Percentiles rank a stretch among this genome's conserved stretches.
Conservation (phyloP, 2,329 filamentous ascomycete species). For the Calonectria pseudoturangicola region DNA sequence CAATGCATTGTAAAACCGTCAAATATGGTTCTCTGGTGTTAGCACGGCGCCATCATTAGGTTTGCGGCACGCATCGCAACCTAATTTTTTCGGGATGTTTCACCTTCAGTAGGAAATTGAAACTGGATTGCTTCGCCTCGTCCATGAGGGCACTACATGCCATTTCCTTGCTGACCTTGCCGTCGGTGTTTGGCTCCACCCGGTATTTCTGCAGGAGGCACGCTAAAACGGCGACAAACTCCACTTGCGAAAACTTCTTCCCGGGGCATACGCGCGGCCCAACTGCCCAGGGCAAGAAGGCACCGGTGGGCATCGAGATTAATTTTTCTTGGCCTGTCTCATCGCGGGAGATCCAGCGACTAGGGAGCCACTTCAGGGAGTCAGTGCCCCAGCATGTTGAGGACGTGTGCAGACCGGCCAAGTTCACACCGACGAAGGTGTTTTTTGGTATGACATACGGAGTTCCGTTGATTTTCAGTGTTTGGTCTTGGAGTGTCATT, state of each 20-base stretch:
- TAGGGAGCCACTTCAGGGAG: constrained; percentile 46
- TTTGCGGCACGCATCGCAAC: constrained; percentile 46
- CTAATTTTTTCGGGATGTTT: constrained; percentile 49
- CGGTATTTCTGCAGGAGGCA: constrained; percentile 43
- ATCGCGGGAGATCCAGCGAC: constrained; percentile 45
- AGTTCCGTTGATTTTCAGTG: constrained; percentile 42
- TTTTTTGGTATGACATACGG: constrained; percentile 45
- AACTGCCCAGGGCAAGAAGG: constrained; percentile 46
- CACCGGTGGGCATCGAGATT: constrained; percentile 34
- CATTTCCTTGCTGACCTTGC: constrained; percentile 31
- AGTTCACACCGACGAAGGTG: constrained; percentile 46
- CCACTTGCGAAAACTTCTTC: constrained; percentile 52
- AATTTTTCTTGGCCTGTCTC: constrained; percentile 42
- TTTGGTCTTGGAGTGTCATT: constrained; percentile 43
- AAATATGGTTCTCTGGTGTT: not conserved
- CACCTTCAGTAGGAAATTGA: constrained; percentile 51
- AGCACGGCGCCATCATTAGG: not conserved
- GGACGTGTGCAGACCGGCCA: constrained; percentile 45
- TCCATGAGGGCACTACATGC: constrained; percentile 46
- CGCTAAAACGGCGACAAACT: constrained; percentile 50
- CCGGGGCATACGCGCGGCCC: constrained; percentile 48
- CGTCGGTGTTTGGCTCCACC: constrained; percentile 46
- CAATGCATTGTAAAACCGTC: not conserved
- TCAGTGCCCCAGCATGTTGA: constrained; percentile 48
- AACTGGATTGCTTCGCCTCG: constrained; percentile 49